Base-by-base conservation (phyloP, 2,329 filamentous ascomycete genomes). In the Gremmenia infestans region DNA sequence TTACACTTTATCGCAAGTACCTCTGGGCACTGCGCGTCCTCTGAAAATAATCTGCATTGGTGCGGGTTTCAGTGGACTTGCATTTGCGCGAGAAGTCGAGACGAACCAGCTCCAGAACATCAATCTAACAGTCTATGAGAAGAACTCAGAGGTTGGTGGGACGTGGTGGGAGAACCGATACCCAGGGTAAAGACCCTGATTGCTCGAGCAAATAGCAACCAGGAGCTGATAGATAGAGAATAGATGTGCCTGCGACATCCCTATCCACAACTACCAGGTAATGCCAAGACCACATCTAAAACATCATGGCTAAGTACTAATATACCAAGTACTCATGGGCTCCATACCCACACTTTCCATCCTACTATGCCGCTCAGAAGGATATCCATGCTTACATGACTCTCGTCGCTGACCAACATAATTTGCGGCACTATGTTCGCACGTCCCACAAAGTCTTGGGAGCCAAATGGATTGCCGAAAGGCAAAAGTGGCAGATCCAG, bases 301-400 rank as follows among this genome's bases (percentile, higher is more conserved):
- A 32, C 28, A 32, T 32, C 9, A 32, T 32, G 28, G 28, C 28
- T 32, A 32, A 32, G 28, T 9, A 32, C 28, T 32, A 32, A 32
- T 3, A 32, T 11, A 9, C 83, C 85, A 1, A 89, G 28, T 32
- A 32, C 28, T 32, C 28, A 32, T 32, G 28, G 28, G 28, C 28
- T 11, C 28, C 28, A 32, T 32, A 89, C 54, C 79, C 77, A 0
- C 76, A 87, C 59, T 90, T 87, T 87, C 78, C 78, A 0, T 82
- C 87, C 62, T 77, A 83, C 57, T 89, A 87, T 63, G 79, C 86
- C 0, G 79, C 81, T 17, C 86, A 85, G 0, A 67, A 72, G 5
- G 87, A 90, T 67, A 89, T 90, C 56, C 72, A 77, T 5, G 76
- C 81, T 19, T 90, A 90, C 65, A 84, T 84, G 82, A 78, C 86